Evolutionary conservation across 78 protist genomes (phyloP).

Genomic region (Dictyostelium capitatum): DNA sequence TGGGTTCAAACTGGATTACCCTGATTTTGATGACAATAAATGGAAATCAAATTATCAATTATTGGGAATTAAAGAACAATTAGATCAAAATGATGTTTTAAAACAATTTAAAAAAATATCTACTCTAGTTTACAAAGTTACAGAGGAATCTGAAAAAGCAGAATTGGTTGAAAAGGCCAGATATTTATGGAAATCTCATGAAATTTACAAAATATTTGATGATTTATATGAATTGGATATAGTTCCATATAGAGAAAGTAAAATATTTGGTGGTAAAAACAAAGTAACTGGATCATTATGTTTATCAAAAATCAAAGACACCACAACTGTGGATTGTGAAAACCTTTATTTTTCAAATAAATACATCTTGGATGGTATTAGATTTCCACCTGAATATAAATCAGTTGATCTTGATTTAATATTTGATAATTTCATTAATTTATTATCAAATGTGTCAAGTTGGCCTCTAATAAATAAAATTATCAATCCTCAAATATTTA

Average conservation of each 20-base stretch:
- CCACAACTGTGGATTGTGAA: background rate
- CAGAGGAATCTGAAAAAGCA: background rate
- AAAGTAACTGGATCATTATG: too few relatives aligned
- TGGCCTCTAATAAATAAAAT: background rate
- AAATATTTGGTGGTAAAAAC: background rate
- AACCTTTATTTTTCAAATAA: background rate
- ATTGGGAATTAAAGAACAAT: background rate
- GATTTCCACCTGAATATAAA: background rate
- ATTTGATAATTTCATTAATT: background rate
- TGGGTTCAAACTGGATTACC: background rate
- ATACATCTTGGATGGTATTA: background rate
- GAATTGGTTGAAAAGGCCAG: background rate
- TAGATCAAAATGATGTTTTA: background rate
- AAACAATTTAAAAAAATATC: background rate
- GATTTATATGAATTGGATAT: background rate
- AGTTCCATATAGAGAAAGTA: background rate
- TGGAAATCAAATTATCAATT: background rate
- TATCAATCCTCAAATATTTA: too few relatives aligned
- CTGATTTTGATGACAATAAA: background rate
- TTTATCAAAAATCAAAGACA: background rate
- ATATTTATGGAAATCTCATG: background rate
- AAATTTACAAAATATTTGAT: background rate
- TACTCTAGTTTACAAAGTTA: background rate
- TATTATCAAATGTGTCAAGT: background rate
- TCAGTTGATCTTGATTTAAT: background rate